Percentiles rank a stretch among this genome's conserved stretches.
Evolutionary conservation across 2,329 filamentous ascomycete species (phyloP).

Genomic region (Curvularia sp.): DNA sequence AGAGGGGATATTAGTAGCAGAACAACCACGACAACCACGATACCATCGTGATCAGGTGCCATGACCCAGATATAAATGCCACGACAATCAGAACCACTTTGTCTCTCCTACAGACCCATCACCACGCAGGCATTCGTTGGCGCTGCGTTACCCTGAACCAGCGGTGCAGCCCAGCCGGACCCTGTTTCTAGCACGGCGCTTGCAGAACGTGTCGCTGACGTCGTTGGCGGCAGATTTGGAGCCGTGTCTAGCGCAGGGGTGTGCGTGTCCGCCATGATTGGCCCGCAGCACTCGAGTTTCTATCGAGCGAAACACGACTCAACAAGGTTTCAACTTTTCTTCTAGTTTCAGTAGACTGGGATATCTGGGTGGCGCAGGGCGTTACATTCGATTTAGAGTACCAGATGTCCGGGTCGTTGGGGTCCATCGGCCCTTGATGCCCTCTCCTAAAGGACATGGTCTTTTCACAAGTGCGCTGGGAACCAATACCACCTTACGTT

Average conservation of each 20-base stretch:
- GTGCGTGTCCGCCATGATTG: conserved; percentile 32
- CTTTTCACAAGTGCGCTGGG: too few relatives aligned
- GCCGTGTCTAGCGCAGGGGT: conserved; percentile 17
- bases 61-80: neutral
- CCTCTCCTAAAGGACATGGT: neutral
- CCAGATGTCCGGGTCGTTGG: neutral
- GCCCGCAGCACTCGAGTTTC: conserved; percentile 17
- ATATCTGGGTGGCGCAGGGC: neutral
- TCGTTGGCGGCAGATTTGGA: conserved; percentile 34
- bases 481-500: too few relatives aligned
- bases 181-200: conserved; percentile 25
- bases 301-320: conserved; percentile 15
- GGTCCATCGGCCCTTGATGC: neutral
- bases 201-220: conserved; percentile 36
- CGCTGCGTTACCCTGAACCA: conserved; percentile 18
- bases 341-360: neutral
- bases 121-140: conserved; percentile 19
- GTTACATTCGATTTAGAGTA: neutral
- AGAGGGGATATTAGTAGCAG: neutral
- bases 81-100: neutral
- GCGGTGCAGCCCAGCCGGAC: conserved; percentile 20
- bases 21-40: neutral
- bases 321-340: neutral
- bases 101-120: neutral
- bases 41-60: too few relatives aligned